phyloP scores from a whole-genome alignment of 2,329 filamentous ascomycete species.

The Diaporthe sp. region DNA sequence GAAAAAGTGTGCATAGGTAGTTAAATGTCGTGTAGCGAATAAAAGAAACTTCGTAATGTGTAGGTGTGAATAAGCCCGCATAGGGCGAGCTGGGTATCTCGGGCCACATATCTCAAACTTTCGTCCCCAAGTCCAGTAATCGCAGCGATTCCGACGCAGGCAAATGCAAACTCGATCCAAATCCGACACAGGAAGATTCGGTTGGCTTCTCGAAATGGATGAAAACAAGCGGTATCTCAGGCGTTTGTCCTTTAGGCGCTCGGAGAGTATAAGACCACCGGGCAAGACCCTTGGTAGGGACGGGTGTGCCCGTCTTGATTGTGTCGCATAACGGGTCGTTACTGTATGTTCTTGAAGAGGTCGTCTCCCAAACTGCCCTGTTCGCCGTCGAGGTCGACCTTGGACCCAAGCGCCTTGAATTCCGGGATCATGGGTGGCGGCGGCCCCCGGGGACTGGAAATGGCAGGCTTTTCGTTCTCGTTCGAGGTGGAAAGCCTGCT shows the following conservation, averaged over 20 bases:
- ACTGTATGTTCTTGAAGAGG: slow-evolving; percentile 70
- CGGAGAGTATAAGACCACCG: background rate
- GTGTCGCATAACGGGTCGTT: slow-evolving; percentile 32
- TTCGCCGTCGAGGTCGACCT: slow-evolving; percentile 54
- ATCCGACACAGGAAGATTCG: slow-evolving; percentile 12
- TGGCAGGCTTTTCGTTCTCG: slow-evolving; percentile 40
- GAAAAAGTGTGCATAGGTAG: slow-evolving; percentile 1
- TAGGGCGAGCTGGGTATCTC: slow-evolving; percentile 45
- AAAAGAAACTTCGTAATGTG: slow-evolving; percentile 24
- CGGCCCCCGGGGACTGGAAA: slow-evolving; percentile 52
- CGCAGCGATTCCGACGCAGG: slow-evolving; percentile 21
- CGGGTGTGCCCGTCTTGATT: background rate
- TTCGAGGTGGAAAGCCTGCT: slow-evolving; percentile 55
- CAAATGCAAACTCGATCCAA: slow-evolving; percentile 31
- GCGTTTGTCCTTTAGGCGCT: background rate
- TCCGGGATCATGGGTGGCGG: slow-evolving; percentile 72
- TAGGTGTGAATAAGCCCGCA: slow-evolving; percentile 39
- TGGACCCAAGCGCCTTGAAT: slow-evolving; percentile 62
- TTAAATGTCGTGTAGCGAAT: slow-evolving; percentile 28
- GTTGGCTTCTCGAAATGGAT: slow-evolving; percentile 14
- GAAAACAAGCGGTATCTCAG: slow-evolving; percentile 17
- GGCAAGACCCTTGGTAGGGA: background rate
- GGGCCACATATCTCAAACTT: slow-evolving; percentile 39
- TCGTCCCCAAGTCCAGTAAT: slow-evolving; percentile 26
- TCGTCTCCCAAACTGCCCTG: slow-evolving; percentile 60